These are phyloP conservation scores for Magnusiomyces sp. DNA, from an alignment of 1,139 yeast species.

Conservation along the genomic window DNA sequence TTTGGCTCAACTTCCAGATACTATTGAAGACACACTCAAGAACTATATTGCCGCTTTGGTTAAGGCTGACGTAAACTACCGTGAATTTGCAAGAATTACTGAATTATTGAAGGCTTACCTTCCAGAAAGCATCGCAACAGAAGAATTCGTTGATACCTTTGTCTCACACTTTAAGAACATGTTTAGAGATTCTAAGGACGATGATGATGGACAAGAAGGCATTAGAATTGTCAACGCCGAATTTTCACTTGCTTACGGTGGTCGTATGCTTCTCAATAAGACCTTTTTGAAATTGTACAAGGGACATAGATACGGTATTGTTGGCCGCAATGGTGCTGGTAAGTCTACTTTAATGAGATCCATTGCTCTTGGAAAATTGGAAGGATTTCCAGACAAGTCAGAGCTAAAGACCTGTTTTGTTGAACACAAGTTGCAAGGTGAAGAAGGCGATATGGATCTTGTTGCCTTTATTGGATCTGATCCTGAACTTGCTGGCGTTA, in stretches of 20 bases:
- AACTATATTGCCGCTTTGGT: slow-evolving; percentile 50
- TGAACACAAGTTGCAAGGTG: slow-evolving; percentile 93
- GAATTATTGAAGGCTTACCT: slow-evolving; percentile 39
- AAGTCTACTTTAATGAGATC: slow-evolving; percentile 96
- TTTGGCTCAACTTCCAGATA: slow-evolving; percentile 14
- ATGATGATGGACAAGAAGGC: slow-evolving; percentile 58
- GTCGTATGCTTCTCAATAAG: slow-evolving; percentile 92
- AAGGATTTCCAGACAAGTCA: slow-evolving; percentile 91
- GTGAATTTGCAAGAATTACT: slow-evolving; percentile 74
- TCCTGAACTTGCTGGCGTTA: slow-evolving; percentile 60
- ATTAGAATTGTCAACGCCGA: slow-evolving; percentile 87
- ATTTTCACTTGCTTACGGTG: slow-evolving; percentile 94
- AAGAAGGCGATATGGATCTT: slow-evolving; percentile 84
- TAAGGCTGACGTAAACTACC: slow-evolving; percentile 72
- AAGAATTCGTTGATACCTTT: slow-evolving; percentile 40
- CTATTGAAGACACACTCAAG: slow-evolving; percentile 32
- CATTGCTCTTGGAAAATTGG: slow-evolving; percentile 92
- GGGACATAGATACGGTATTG: slow-evolving; percentile 95
- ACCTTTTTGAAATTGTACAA: slow-evolving; percentile 77
- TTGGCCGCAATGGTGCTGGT: slow-evolving; percentile 99
- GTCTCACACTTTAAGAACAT: slow-evolving; percentile 52
- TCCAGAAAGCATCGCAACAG: slow-evolving; percentile 30
- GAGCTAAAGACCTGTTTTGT: slow-evolving; percentile 91
- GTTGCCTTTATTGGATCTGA: slow-evolving; percentile 87
- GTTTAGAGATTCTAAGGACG: slow-evolving; percentile 54